Evolutionary conservation across 2,329 filamentous ascomycete genomes (phyloP).

Genomic region (Phyllosticta capitalensis): DNA sequence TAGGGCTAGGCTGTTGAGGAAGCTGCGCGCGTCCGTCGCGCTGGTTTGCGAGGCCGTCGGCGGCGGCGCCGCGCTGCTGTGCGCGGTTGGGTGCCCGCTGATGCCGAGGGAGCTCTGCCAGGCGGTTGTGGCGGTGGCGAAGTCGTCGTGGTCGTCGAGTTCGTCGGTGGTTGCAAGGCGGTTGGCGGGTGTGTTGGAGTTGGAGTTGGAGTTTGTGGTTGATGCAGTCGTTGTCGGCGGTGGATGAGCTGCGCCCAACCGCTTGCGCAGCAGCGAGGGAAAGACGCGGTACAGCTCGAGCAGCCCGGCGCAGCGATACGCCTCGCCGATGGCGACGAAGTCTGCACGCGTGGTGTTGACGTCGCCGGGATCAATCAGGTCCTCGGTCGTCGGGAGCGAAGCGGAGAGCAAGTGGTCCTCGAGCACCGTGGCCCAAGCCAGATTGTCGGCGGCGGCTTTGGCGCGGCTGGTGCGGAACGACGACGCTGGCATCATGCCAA

Average conservation of each 20-base stretch:
- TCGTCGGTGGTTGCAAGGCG: neutral
- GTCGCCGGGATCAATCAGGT: conserved; percentile 43
- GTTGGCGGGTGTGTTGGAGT: neutral
- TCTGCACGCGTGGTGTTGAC: conserved; percentile 44
- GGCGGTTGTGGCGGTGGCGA: neutral
- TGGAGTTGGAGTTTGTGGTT: neutral
- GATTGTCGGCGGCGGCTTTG: conserved; percentile 24
- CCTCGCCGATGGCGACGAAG: conserved; percentile 44
- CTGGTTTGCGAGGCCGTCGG: neutral
- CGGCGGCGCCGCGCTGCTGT: conserved; percentile 19
- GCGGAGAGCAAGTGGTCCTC: conserved; percentile 40
- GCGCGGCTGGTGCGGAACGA: conserved; percentile 10
- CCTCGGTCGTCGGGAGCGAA: conserved; percentile 37
- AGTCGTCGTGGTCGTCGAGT: neutral
- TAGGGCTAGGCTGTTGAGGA: conserved; percentile 43
- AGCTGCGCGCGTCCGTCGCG: conserved; percentile 25
- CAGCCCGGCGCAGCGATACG: conserved; percentile 43
- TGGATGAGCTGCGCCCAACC: conserved; percentile 21
- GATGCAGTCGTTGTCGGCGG: conserved; percentile 5
- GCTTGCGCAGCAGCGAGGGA: conserved; percentile 39
- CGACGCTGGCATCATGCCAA: neutral
- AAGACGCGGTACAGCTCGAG: conserved; percentile 47
- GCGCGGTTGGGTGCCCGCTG: neutral
- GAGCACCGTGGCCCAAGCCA: conserved; percentile 31
- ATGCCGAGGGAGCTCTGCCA: conserved; percentile 6